phyloP scores from a whole-genome alignment of 2,329 filamentous ascomycete genomes.

The Dothistroma septosporum region DNA sequence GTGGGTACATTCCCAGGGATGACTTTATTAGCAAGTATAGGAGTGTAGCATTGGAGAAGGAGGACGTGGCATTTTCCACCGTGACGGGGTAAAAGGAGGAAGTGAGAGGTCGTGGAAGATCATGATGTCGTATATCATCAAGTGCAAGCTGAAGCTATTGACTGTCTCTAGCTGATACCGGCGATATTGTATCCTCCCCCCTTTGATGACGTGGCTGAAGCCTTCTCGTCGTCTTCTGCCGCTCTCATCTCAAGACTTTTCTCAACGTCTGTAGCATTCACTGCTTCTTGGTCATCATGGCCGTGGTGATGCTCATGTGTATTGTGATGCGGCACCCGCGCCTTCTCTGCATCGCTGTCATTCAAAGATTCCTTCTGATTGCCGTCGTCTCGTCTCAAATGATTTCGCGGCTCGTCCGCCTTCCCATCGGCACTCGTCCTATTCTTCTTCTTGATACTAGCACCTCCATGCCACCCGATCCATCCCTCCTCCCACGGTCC shows the following conservation, averaged over 20 bases:
- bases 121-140: neutral
- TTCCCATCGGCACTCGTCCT: conserved; percentile 39
- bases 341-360: conserved; percentile 31
- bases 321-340: conserved; percentile 12
- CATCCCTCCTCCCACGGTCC: conserved; percentile 57
- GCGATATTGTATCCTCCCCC: conserved; percentile 4
- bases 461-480: conserved; percentile 59
- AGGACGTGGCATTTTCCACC: conserved; percentile 31
- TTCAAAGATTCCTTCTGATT: conserved; percentile 18
- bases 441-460: conserved; percentile 46
- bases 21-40: conserved; percentile 75
- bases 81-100: conserved; percentile 27
- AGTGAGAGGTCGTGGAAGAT: neutral
- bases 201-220: neutral
- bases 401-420: conserved; percentile 22
- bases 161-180: neutral
- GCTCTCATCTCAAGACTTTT: conserved; percentile 29
- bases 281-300: conserved; percentile 22
- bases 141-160: neutral
- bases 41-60: conserved; percentile 58
- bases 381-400: conserved; percentile 16
- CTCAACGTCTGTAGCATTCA: conserved; percentile 27
- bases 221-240: conserved; percentile 23
- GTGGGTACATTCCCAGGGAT: conserved; percentile 79
- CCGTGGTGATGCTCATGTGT: conserved; percentile 22